Evolutionary conservation across 257 asterid species (phyloP).

Genomic region (Mentha longifolia): DNA sequence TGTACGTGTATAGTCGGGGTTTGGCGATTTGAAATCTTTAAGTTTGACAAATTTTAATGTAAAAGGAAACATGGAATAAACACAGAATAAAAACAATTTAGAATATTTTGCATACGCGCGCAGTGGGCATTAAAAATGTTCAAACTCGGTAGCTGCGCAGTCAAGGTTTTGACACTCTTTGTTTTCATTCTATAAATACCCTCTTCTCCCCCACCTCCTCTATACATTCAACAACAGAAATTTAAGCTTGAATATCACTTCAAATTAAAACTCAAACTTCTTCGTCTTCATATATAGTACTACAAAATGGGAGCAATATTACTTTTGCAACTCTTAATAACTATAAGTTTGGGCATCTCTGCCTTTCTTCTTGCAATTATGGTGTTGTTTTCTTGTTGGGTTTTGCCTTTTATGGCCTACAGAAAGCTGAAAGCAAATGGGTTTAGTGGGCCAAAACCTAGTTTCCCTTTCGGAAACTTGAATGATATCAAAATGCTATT

Average conservation of each 20-base stretch:
- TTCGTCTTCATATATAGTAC: not conserved
- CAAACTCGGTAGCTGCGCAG: conserved; percentile 28
- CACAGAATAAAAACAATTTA: not conserved
- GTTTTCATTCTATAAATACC: conserved; percentile 30
- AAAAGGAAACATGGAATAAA: conserved; percentile 13
- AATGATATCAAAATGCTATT: conserved; percentile 45
- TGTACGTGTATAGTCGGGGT: conserved; percentile 13
- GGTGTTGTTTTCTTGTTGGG: conserved; percentile 57
- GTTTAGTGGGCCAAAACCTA: conserved; percentile 79
- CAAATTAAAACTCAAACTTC: no score
- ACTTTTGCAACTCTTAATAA: conserved; percentile 27
- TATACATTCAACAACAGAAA: not conserved
- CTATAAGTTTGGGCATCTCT: conserved; percentile 28
- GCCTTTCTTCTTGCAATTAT: conserved; percentile 32
- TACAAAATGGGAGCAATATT: conserved; percentile 29
- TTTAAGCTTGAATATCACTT: not conserved
- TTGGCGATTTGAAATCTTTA: conserved; percentile 7
- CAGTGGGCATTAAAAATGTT: conserved; percentile 19
- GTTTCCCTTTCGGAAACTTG: conserved; percentile 82
- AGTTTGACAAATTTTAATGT: conserved; percentile 10
- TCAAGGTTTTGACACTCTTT: conserved; percentile 25
- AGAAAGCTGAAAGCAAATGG: conserved; percentile 67
- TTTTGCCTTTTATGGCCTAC: conserved; percentile 54
- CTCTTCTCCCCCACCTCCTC: not conserved
- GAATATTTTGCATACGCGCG: not conserved